Evolutionary conservation across 1,284 basidiomycete species (phyloP).

Genomic region (Sphaerobolus stellatus): DNA sequence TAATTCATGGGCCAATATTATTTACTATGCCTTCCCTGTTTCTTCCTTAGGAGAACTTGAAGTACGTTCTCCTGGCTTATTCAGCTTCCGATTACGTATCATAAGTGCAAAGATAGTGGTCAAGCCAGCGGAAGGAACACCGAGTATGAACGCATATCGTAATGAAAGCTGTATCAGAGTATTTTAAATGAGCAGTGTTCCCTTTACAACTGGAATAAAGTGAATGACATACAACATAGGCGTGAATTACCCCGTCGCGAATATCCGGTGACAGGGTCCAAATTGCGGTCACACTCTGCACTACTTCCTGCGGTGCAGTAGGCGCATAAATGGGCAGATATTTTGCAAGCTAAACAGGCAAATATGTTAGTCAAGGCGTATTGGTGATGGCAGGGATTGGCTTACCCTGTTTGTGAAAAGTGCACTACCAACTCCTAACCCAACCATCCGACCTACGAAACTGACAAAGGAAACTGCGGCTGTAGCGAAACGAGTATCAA

Average conservation of each 20-base stretch:
- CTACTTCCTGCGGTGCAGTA: slow-evolving; percentile 2
- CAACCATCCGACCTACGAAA: slow-evolving; percentile 10
- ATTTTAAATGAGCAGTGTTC: background rate
- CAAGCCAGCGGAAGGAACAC: slow-evolving; percentile 5
- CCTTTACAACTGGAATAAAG: background rate
- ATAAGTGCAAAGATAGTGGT: background rate
- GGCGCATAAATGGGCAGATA: slow-evolving; percentile 6
- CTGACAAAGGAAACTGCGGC: slow-evolving; percentile 2
- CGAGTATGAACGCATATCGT: slow-evolving; percentile 4
- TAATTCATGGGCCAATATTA: no score
- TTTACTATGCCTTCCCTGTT: no score
- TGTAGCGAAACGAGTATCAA: slow-evolving; percentile 6
- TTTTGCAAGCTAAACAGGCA: background rate
- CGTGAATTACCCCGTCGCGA: slow-evolving; percentile 1
- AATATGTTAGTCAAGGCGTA: background rate
- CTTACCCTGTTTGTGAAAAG: slow-evolving; percentile 12
- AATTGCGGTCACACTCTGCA: slow-evolving; percentile 5
- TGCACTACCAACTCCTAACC: slow-evolving; percentile 4
- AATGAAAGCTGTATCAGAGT: slow-evolving; percentile 1
- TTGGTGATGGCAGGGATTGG: no score
- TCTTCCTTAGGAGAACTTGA: no score
- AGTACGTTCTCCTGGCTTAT: background rate
- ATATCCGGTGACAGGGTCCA: slow-evolving; percentile 1
- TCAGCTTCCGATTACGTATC: background rate
- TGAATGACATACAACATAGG: slow-evolving; percentile 10